Conservation (phyloP, 331 rosid species). For the Ulmus americana region DNA sequence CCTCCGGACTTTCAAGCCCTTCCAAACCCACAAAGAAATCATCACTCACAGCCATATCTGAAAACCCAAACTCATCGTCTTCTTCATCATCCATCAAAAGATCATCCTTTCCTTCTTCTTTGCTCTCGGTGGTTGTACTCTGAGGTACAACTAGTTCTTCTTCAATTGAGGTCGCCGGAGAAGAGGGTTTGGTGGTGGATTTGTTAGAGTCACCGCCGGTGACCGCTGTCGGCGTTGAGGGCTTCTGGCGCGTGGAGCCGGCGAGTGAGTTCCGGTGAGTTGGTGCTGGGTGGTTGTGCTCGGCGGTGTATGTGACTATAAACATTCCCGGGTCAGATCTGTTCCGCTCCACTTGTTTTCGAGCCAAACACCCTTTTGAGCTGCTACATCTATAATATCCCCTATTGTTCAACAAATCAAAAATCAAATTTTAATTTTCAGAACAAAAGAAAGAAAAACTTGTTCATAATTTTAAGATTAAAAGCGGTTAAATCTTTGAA, state of each 20-base stretch:
- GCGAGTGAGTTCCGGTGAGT: conserved; percentile 94
- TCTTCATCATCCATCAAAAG: conserved; percentile 56
- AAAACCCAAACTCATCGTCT: conserved; percentile 45
- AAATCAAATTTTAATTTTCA: conserved; percentile 1
- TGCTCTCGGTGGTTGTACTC: conserved; percentile 36
- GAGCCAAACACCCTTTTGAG: conserved; percentile 88
- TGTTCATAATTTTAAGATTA: background rate
- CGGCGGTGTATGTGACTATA: conserved; percentile 84
- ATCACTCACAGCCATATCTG: conserved; percentile 53
- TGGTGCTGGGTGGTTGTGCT: conserved; percentile 92
- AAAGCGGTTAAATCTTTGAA: background rate
- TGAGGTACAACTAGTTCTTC: conserved; percentile 33
- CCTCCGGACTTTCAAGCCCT: conserved; percentile 41
- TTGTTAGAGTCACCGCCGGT: conserved; percentile 28
- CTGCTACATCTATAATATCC: conserved; percentile 94
- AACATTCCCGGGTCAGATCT: conserved; percentile 85
- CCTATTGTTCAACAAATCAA: conserved; percentile 30
- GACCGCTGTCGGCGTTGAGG: conserved; percentile 24
- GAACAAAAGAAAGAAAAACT: conserved; percentile 4
- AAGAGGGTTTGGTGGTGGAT: conserved; percentile 18
- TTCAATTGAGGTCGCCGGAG: conserved; percentile 54
- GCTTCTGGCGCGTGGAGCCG: conserved; percentile 89
- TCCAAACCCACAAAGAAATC: conserved; percentile 88
- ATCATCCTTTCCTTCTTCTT: conserved; percentile 50
- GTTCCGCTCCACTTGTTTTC: conserved; percentile 91